phyloP scores from a whole-genome alignment of 2,329 filamentous ascomycete genomes.

The Colletotrichum sp. region DNA sequence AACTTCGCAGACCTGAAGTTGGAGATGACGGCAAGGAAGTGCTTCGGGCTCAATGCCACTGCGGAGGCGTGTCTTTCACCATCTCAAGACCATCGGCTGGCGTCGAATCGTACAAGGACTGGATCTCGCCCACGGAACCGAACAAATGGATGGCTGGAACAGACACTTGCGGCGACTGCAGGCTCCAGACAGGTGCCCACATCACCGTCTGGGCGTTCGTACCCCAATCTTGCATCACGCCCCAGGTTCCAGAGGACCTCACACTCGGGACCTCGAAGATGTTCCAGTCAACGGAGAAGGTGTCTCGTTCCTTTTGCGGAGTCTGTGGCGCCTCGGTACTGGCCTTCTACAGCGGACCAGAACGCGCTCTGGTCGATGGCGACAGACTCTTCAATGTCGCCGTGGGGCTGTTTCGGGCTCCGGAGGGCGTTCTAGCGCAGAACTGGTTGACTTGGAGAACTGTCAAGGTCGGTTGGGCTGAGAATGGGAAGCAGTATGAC shows the following conservation, averaged over 20 bases:
- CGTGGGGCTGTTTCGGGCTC: slow-evolving; percentile 47
- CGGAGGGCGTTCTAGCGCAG: slow-evolving; percentile 47
- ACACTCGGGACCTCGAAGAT: slow-evolving; percentile 48
- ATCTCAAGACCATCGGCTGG: slow-evolving; percentile 41
- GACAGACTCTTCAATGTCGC: slow-evolving; percentile 43
- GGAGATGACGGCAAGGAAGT: slow-evolving; percentile 40
- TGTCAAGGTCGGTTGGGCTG: slow-evolving; percentile 33
- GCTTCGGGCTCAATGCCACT: slow-evolving; percentile 49
- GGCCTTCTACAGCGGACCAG: slow-evolving; percentile 35
- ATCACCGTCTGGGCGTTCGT: slow-evolving; percentile 48
- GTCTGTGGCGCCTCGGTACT: slow-evolving; percentile 48
- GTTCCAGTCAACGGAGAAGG: slow-evolving; percentile 42
- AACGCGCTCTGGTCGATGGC: slow-evolving; percentile 22
- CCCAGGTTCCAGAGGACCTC: slow-evolving; percentile 39
- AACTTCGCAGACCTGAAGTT: slow-evolving; percentile 29
- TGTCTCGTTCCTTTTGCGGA: slow-evolving; percentile 50
- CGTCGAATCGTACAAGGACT: slow-evolving; percentile 31
- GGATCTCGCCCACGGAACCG: slow-evolving; percentile 39
- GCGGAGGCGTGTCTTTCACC: slow-evolving; percentile 52
- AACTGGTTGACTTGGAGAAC: slow-evolving; percentile 53
- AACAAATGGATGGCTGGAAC: slow-evolving; percentile 47
- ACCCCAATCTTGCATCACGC: slow-evolving; percentile 40
- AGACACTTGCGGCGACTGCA: slow-evolving; percentile 50
- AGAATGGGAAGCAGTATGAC: slow-evolving; percentile 42
- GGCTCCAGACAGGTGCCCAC: slow-evolving; percentile 46